These are phyloP conservation scores for Coemansia sp. DNA, from an alignment of 192 early-diverging fungal genomes.

Conservation along the genomic window DNA sequence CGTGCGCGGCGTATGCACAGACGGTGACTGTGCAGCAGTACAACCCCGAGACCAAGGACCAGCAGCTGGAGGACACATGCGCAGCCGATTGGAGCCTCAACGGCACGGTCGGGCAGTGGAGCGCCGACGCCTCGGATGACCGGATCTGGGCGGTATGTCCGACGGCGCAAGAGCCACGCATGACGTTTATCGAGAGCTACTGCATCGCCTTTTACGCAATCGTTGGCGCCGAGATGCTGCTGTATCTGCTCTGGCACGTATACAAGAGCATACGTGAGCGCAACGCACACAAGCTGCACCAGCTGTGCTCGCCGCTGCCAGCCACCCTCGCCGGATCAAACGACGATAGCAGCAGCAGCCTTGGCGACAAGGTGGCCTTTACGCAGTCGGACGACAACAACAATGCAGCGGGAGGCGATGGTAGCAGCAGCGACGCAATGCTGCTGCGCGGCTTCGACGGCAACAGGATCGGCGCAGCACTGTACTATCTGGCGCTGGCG, in stretches of 20 bases:
- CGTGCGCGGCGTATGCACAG: conserved; percentile 53
- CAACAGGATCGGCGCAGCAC: conserved; percentile 57
- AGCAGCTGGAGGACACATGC: conserved; percentile 39
- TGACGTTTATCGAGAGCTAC: conserved; percentile 58
- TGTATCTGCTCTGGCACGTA: conserved; percentile 55
- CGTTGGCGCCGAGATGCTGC: conserved; percentile 44
- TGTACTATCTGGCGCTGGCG: conserved; percentile 53
- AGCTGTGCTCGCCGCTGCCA: conserved; percentile 19
- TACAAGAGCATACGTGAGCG: conserved; percentile 52
- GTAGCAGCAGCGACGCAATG: conserved; percentile 25
- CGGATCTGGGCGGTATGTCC: conserved; percentile 57
- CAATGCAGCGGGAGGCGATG: not conserved
- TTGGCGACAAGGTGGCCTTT: not conserved
- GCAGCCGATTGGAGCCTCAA: conserved; percentile 27
- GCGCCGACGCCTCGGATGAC: conserved; percentile 9
- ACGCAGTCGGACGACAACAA: not conserved
- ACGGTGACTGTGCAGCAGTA: conserved; percentile 50
- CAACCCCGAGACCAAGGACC: conserved; percentile 54
- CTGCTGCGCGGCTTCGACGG: conserved; percentile 65
- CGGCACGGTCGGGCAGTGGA: conserved; percentile 18
- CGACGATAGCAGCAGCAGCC: conserved; percentile 2
- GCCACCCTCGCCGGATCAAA: not conserved
- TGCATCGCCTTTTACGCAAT: conserved; percentile 60
- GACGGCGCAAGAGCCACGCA: conserved; percentile 36
- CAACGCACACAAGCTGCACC: conserved; percentile 15